phyloP scores from a whole-genome alignment of 2,329 filamentous ascomycete species.

The Colletotrichum euphorbiae region DNA sequence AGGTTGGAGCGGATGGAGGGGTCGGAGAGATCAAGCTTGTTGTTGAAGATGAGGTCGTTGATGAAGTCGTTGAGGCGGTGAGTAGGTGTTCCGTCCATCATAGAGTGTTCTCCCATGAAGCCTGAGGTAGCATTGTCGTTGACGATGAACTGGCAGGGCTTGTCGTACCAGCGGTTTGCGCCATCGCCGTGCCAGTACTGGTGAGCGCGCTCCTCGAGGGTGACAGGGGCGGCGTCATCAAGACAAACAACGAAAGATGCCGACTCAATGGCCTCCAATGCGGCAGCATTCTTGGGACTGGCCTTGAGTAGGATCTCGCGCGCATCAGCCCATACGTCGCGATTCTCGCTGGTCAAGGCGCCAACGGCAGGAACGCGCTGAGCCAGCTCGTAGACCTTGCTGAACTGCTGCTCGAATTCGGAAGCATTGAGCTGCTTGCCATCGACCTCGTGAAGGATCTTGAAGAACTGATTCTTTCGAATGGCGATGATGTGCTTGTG shows the following conservation, averaged over 20 bases:
- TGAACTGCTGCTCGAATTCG: conserved; percentile 92
- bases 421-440: conserved; percentile 88
- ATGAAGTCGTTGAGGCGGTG: conserved; percentile 96
- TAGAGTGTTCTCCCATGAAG: conserved; percentile 98
- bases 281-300: conserved; percentile 81
- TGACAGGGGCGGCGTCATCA: conserved; percentile 90
- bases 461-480: conserved; percentile 98
- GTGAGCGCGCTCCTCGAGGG: conserved; percentile 92
- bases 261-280: conserved; percentile 85
- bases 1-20: conserved; percentile 83
- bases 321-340: conserved; percentile 91
- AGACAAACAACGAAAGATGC: conserved; percentile 93
- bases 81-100: conserved; percentile 99
- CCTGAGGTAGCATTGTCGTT: conserved; percentile 98
- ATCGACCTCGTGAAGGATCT: conserved; percentile 82
- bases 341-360: conserved; percentile 89
- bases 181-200: conserved; percentile 99
- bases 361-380: conserved; percentile 81
- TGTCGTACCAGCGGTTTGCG: conserved; percentile 96
- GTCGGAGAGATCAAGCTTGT: conserved; percentile 91
- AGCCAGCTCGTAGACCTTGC: conserved; percentile 81
- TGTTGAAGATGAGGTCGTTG: conserved; percentile 91
- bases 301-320: conserved; percentile 80
- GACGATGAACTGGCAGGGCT: conserved; percentile 96
- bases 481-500: conserved; percentile 91